phyloP scores from a whole-genome alignment of 163 green algal species.

The Scenedesmus sp. region DNA sequence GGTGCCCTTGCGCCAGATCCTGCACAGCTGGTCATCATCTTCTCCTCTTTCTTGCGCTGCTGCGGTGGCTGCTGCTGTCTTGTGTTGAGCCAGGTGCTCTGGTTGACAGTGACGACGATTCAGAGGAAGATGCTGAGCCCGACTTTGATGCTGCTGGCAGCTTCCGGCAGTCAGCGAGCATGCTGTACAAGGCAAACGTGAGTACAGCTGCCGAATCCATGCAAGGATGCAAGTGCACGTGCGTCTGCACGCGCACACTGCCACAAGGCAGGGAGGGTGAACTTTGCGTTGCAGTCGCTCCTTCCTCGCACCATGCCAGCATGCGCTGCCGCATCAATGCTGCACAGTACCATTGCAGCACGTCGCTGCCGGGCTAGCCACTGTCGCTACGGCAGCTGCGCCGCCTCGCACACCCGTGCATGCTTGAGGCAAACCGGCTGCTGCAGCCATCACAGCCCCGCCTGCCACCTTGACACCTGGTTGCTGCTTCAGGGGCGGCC shows the following conservation, averaged over 20 bases:
- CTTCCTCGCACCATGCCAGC: too few species aligned
- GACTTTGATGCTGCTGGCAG: not conserved
- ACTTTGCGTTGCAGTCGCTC: too few species aligned
- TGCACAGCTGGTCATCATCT: not conserved
- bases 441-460: not conserved
- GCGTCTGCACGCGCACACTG: not conserved
- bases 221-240: not conserved
- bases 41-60: conserved; percentile 27
- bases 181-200: not conserved
- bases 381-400: too few species aligned
- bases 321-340: too few species aligned
- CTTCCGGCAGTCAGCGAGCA: not conserved
- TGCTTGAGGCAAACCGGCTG: not conserved
- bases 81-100: not conserved
- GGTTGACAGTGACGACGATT: conserved; percentile 21
- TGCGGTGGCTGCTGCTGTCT: conserved; percentile 3
- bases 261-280: too few species aligned
- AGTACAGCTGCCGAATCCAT: not conserved
- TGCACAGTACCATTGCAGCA: too few species aligned
- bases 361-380: too few species aligned
- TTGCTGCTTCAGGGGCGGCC: not conserved
- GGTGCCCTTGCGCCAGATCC: too few species aligned
- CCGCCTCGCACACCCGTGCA: too few species aligned
- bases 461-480: not conserved
- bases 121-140: not conserved